phyloP scores from a whole-genome alignment of 1,139 yeast species.

The Pichiaceae sp. region DNA sequence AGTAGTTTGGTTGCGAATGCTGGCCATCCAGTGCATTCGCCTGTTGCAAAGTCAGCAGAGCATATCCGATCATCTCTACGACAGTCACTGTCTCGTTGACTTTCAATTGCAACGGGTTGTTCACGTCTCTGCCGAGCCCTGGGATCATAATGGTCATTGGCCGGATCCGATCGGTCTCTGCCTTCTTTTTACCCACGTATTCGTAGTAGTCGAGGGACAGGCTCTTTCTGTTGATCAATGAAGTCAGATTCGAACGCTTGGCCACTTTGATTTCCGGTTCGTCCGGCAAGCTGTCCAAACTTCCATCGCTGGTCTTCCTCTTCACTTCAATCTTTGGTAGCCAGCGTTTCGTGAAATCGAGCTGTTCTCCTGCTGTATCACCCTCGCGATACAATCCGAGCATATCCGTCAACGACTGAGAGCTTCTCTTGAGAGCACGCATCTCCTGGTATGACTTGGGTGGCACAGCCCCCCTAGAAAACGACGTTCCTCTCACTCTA shows the following conservation, averaged over 20 bases:
- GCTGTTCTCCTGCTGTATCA: background rate
- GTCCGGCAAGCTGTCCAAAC: background rate
- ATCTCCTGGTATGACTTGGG: background rate
- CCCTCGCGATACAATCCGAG: conserved; percentile 1
- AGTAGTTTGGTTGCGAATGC: conserved; percentile 44
- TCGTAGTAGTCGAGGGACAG: conserved; percentile 48
- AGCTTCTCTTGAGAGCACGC: conserved; percentile 3
- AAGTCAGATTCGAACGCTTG: conserved; percentile 27
- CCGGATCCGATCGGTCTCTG: conserved; percentile 20
- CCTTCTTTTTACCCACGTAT: conserved; percentile 32
- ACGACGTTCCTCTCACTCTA: background rate
- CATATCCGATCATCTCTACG: conserved; percentile 58
- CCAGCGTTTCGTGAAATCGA: conserved; percentile 6
- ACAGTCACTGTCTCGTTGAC: conserved; percentile 38
- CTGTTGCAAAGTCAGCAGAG: conserved; percentile 31
- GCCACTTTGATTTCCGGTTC: background rate
- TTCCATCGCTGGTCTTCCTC: background rate
- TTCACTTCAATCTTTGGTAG: background rate
- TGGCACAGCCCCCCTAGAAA: background rate
- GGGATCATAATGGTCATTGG: conserved; percentile 26
- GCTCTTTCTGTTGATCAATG: conserved; percentile 32
- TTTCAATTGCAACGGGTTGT: conserved; percentile 13
- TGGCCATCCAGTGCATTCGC: conserved; percentile 4
- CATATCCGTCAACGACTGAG: conserved; percentile 11
- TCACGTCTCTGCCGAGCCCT: conserved; percentile 18